Evolutionary conservation across 1,284 basidiomycete species (phyloP).

Genomic region (Sanguinoderma infundibulare): DNA sequence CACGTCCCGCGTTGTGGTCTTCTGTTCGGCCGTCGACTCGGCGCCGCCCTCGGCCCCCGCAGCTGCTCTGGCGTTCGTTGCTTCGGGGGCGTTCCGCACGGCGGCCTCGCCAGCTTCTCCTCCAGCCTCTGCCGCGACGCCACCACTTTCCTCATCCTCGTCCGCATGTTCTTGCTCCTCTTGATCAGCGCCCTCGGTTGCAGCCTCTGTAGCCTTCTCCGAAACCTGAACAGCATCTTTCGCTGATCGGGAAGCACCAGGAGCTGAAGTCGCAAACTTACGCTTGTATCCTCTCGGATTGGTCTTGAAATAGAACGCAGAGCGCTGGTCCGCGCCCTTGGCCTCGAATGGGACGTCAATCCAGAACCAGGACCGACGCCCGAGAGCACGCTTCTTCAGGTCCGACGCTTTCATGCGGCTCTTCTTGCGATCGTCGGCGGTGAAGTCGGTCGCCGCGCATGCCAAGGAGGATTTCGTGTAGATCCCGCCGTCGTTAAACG

Average conservation of each 20-base stretch:
- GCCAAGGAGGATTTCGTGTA: too few relatives aligned
- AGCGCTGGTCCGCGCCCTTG: background rate
- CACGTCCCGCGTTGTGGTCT: background rate
- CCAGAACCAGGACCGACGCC: background rate
- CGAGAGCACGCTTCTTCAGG: background rate
- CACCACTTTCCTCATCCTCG: too few relatives aligned
- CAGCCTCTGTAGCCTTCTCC: background rate
- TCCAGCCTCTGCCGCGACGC: too few relatives aligned
- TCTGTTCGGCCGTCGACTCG: background rate
- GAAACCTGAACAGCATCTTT: background rate
- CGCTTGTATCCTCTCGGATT: too few relatives aligned
- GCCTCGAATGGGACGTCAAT: background rate
- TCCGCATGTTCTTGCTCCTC: too few relatives aligned
- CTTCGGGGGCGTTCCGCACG: background rate
- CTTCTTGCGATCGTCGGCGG: background rate
- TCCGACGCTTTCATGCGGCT: background rate
- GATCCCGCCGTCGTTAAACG: too few relatives aligned
- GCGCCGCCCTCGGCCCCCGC: background rate
- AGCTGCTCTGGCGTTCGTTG: background rate
- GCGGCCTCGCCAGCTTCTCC: too few relatives aligned
- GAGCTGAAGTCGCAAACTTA: background rate
- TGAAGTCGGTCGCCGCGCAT: background rate
- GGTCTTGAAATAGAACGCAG: background rate
- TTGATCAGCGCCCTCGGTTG: background rate
- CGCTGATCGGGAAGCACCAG: too few relatives aligned